Percentiles rank a stretch among this genome's conserved stretches.
Conservation (phyloP, 2,329 filamentous ascomycete genomes). For the Myriosclerotinia scirpicola region DNA sequence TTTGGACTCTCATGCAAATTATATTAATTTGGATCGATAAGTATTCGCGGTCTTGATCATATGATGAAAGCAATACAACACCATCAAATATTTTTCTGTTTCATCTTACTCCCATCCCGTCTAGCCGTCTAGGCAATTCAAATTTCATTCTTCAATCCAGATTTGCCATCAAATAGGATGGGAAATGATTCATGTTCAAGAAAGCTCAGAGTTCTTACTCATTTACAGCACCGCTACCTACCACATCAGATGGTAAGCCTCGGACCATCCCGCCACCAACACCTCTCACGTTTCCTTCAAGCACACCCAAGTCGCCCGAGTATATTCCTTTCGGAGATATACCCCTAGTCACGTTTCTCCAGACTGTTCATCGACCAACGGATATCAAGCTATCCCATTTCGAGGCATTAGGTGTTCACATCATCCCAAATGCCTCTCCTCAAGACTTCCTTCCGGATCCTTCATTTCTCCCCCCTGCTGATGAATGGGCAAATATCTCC, state of each 20-base stretch:
- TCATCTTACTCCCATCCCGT: not conserved
- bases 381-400: constrained; percentile 53
- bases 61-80: not conserved
- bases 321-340: constrained; percentile 32
- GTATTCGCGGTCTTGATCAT: constrained; percentile 4
- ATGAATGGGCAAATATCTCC: constrained; percentile 48
- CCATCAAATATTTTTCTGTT: not conserved
- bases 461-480: constrained; percentile 52
- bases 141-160: not conserved
- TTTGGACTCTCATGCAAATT: not conserved
- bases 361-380: constrained; percentile 53
- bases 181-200: not conserved
- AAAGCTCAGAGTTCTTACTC: constrained; percentile 27
- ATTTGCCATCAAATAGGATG: not conserved
- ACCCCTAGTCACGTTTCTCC: constrained; percentile 53
- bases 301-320: constrained; percentile 36
- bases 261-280: constrained; percentile 35
- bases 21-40: not conserved
- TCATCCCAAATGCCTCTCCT: constrained; percentile 51
- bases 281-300: constrained; percentile 35
- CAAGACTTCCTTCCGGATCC: constrained; percentile 55
- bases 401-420: constrained; percentile 57
- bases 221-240: constrained; percentile 23
- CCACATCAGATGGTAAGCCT: constrained; percentile 30
- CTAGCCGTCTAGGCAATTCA: not conserved